Conservation (phyloP, 441 rosid genomes). For the Bocquillonia castaneifolia region DNA sequence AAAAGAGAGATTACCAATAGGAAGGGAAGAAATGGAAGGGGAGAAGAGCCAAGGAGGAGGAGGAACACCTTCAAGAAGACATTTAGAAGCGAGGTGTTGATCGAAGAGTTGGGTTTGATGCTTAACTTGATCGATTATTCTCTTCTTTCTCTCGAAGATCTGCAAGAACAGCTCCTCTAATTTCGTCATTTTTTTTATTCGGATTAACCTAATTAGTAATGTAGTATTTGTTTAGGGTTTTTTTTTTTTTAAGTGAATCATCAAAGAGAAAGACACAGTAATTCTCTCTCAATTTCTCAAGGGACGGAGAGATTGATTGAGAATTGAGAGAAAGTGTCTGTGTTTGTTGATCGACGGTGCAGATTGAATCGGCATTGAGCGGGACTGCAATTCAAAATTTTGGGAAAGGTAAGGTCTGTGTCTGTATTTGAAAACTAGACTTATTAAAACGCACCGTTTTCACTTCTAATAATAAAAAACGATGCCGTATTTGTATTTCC, state of each 20-base stretch:
- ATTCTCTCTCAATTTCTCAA: too few relatives aligned
- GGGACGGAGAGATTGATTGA: not conserved
- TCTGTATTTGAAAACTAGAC: too few relatives aligned
- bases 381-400: slow-evolving; percentile 23
- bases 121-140: slow-evolving; percentile 57
- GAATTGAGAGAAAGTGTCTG: not conserved
- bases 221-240: too few relatives aligned
- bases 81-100: slow-evolving; percentile 61
- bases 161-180: slow-evolving; percentile 60
- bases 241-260: not conserved
- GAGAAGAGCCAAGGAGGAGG: slow-evolving; percentile 72
- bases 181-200: slow-evolving; percentile 30
- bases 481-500: too few relatives aligned
- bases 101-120: slow-evolving; percentile 59
- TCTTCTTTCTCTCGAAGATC: slow-evolving; percentile 68
- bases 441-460: too few relatives aligned
- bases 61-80: slow-evolving; percentile 55
- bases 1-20: slow-evolving; percentile 27
- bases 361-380: slow-evolving; percentile 16
- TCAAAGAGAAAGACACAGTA: too few relatives aligned
- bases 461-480: too few relatives aligned
- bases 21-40: slow-evolving; percentile 29
- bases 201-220: too few relatives aligned
- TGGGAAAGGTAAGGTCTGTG: not conserved
- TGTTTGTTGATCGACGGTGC: slow-evolving; percentile 6